phyloP scores from a whole-genome alignment of 2,329 filamentous ascomycete species.

The Xylariaceae sp. region DNA sequence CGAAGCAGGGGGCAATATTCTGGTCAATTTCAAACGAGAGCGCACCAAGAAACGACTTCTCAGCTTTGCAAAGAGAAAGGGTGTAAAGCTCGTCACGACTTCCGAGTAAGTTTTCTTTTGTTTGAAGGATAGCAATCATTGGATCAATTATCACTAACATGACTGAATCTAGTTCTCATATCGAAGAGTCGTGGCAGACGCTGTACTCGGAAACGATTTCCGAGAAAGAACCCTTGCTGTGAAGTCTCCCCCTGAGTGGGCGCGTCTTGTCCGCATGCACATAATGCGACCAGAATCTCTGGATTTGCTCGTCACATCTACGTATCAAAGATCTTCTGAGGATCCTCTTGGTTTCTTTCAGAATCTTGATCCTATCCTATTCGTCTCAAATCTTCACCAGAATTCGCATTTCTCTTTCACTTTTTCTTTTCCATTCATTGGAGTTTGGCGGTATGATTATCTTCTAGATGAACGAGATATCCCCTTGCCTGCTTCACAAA shows the following conservation, averaged over 20 bases:
- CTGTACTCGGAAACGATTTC: conserved; percentile 29
- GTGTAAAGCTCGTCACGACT: conserved; percentile 38
- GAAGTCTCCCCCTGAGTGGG: not conserved
- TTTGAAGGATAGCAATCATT: not conserved
- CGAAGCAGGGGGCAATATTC: conserved; percentile 40
- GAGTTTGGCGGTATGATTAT: conserved; percentile 13
- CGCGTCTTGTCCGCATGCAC: not conserved
- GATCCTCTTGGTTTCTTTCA: too few species aligned
- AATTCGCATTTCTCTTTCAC: not conserved
- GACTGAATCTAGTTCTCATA: conserved; percentile 15
- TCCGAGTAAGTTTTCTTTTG: conserved; percentile 35
- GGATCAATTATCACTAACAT: conserved; percentile 4
- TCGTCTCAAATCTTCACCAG: not conserved
- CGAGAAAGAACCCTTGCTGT: conserved; percentile 22
- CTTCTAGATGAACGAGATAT: conserved; percentile 14
- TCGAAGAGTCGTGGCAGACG: conserved; percentile 28
- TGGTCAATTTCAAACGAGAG: conserved; percentile 49
- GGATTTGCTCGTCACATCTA: too few species aligned
- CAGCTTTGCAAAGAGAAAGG: conserved; percentile 41
- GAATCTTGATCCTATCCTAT: too few species aligned
- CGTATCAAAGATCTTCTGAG: too few species aligned
- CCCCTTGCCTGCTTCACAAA: conserved; percentile 1
- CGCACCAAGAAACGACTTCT: conserved; percentile 50
- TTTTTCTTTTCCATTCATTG: conserved; percentile 3
- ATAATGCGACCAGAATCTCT: not conserved